Percentiles rank a stretch among this genome's conserved stretches.
phyloP scores from a whole-genome alignment of 441 rosid species.

The Adansonia madagascariensis region DNA sequence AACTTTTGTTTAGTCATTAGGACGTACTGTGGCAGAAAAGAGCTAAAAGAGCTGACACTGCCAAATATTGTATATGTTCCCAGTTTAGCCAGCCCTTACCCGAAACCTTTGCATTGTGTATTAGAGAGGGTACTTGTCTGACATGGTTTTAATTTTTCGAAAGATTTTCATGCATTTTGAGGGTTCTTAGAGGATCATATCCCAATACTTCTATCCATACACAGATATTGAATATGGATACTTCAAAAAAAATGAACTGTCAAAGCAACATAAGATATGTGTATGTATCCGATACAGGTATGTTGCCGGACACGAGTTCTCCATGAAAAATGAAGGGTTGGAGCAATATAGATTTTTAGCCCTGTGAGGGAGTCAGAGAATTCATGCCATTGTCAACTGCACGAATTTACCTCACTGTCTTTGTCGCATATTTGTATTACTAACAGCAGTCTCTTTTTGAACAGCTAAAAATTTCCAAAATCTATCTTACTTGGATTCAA shows the following conservation, averaged over 20 bases:
- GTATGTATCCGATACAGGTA: too few species aligned
- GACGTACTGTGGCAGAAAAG: not conserved
- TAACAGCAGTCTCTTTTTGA: not conserved
- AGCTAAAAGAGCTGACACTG: not conserved
- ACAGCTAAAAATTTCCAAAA: not conserved
- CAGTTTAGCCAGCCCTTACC: not conserved
- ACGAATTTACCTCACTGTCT: not conserved
- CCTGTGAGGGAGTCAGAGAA: conserved; percentile 3
- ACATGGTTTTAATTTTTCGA: too few species aligned
- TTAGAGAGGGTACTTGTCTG: not conserved
- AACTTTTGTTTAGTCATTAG: not conserved
- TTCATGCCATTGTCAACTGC: not conserved
- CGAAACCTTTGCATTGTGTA: not conserved
- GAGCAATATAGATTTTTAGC: not conserved
- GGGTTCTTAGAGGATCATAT: too few species aligned
- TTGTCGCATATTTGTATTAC: not conserved
- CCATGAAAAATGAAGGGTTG: too few species aligned
- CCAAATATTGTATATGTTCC: not conserved
- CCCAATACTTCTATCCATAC: too few species aligned
- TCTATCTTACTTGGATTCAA: not conserved
- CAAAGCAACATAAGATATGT: too few species aligned
- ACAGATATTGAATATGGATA: too few species aligned
- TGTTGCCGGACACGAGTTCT: too few species aligned
- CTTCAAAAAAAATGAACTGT: too few species aligned
- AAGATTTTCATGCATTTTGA: too few species aligned